Percentiles rank a stretch among this genome's conserved stretches.
phyloP scores from a whole-genome alignment of 345 rosid species.

The Aethionema arabicum region DNA sequence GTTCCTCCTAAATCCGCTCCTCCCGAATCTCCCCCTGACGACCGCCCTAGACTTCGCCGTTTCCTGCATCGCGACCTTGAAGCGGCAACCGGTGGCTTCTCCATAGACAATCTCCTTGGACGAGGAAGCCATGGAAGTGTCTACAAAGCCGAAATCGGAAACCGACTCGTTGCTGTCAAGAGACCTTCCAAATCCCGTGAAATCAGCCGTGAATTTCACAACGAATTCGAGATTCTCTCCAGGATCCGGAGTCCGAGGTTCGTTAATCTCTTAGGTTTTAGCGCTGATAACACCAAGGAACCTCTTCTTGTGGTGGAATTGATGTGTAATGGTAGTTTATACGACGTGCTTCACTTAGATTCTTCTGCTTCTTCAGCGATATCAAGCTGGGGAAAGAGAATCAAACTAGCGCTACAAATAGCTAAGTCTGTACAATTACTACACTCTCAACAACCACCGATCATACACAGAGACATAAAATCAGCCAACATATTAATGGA shows the following conservation, averaged over 20 bases:
- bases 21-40: conserved; percentile 40
- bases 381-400: conserved; percentile 75
- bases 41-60: conserved; percentile 73
- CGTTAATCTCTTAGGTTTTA: conserved; percentile 86
- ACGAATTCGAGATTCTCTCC: conserved; percentile 94
- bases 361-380: conserved; percentile 27
- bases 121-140: conserved; percentile 97
- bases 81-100: conserved; percentile 91
- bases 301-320: conserved; percentile 87
- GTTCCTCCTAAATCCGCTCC: conserved; percentile 40
- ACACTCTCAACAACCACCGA: conserved; percentile 74
- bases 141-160: conserved; percentile 83
- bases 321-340: conserved; percentile 88
- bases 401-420: conserved; percentile 75
- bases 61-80: conserved; percentile 84
- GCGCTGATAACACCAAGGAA: conserved; percentile 59
- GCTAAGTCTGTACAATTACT: conserved; percentile 77
- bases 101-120: conserved; percentile 70
- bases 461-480: conserved; percentile 90
- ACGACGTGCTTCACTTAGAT: conserved; percentile 81
- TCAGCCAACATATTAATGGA: conserved; percentile 98
- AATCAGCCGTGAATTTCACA: conserved; percentile 65
- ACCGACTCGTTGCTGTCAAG: conserved; percentile 90
- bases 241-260: conserved; percentile 82
- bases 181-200: conserved; percentile 68